Evolutionary conservation across 768 basidiomycete species (phyloP).

Genomic region (Antrodiella citrinella): DNA sequence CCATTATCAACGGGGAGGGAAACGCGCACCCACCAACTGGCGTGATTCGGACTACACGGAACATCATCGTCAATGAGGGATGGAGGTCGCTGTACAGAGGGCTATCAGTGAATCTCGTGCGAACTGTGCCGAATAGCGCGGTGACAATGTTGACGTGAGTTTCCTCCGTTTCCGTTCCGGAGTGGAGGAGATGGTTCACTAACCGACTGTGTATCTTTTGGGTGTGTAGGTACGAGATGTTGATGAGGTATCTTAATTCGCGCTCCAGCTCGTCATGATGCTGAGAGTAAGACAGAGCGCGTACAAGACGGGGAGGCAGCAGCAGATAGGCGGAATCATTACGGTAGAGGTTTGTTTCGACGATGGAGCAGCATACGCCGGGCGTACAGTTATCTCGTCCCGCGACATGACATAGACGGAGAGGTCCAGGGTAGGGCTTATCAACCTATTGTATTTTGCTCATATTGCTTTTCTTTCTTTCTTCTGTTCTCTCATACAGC

Average conservation of each 20-base stretch:
- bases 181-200: not conserved
- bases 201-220: not conserved
- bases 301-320: no score
- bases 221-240: slow-evolving; percentile 21
- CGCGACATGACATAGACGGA: no score
- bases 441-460: no score
- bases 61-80: slow-evolving; percentile 75
- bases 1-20: slow-evolving; percentile 41
- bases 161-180: slow-evolving; percentile 20
- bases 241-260: slow-evolving; percentile 20
- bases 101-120: slow-evolving; percentile 84
- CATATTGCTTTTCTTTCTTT: no score
- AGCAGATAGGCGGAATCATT: no score
- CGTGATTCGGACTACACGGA: slow-evolving; percentile 63
- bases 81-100: slow-evolving; percentile 90
- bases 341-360: no score
- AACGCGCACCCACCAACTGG: slow-evolving; percentile 53
- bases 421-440: no score
- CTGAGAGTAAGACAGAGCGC: no score
- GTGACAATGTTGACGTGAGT: slow-evolving; percentile 88
- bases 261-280: not conserved
- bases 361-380: no score
- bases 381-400: no score
- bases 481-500: no score
- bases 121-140: slow-evolving; percentile 94